Conservation (phyloP, 305 asterid species). For the Solanum aculeatissimum region DNA sequence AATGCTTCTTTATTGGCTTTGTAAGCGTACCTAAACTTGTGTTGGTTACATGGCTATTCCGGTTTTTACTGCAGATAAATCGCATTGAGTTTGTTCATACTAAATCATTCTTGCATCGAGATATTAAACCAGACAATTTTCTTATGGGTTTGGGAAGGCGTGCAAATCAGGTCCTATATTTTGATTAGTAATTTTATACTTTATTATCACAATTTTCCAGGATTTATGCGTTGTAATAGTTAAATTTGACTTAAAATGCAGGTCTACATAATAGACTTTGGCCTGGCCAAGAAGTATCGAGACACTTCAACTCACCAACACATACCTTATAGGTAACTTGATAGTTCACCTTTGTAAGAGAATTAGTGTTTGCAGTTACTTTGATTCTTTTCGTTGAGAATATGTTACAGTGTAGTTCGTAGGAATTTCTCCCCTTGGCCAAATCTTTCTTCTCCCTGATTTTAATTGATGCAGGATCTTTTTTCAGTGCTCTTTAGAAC, state of each 20-base stretch:
- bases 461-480: not conserved
- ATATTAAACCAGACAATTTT: conserved; percentile 15
- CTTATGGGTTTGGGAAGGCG: conserved; percentile 11
- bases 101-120: conserved; percentile 16
- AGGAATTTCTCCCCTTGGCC: not conserved
- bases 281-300: conserved; percentile 12
- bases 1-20: not conserved
- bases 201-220: not conserved
- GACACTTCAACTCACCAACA: conserved; percentile 14
- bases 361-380: not conserved
- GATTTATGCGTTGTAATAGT: not conserved
- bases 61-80: conserved; percentile 39
- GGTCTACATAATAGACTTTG: conserved; percentile 10
- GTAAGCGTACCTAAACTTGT: not conserved
- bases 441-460: not conserved
- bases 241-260: not conserved
- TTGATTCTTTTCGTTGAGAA: not conserved
- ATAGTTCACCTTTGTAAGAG: not conserved
- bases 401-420: not conserved
- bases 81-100: conserved; percentile 13
- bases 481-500: not conserved
- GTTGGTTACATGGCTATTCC: not conserved
- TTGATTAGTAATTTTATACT: not conserved
- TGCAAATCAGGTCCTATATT: conserved; percentile 10
- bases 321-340: conserved; percentile 7